Base-by-base conservation (phyloP, 352 stramenopile genomes). In the Pythium brachiatum region DNA sequence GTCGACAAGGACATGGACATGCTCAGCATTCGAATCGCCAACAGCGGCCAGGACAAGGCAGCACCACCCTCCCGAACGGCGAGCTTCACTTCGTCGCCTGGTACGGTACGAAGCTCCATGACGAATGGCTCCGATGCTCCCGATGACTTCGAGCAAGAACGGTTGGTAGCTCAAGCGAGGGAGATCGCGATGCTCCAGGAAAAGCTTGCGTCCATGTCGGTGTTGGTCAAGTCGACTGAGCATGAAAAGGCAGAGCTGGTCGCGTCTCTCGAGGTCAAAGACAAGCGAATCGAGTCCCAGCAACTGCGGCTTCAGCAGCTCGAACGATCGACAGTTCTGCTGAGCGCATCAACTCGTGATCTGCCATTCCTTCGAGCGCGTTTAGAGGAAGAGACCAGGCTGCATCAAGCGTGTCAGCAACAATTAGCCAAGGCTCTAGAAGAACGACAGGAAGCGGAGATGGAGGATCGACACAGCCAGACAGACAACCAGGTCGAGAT, bases 171-270 rank as follows among this genome's bases (percentile, higher is more conserved):
- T 1, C 81, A 92, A 54, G 76, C 87, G 26, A 84, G 83, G 44
- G 79, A 92, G 41, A 86, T 92, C 21, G 44, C 41, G 5, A 90
- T 88, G 76, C 70, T 94, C 1, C 79, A 81, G 62, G 76, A 89
- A 31, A 94, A 94, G 41, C 55, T 92, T 20, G 70, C 71, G 1
- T 84, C 81, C 0, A 64, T 90, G 36, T 87, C 83, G 5, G 74
- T 91, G 43, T 63, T 86, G 26, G 50, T 91, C 1, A 87, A 87
- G 59, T 59, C 79, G n/a, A 72, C 72, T 1, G 80, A 88, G 2
- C 78, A 90, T 36, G 83, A 94, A 44, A 89, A 86, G n/a, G 64
- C 68, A 12, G 73, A 83, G 38, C 48, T 91, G 2, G 48, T 60
- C 2, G 69, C 73, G n/a, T 75, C 80, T 0, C 48, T 94, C 1